phyloP scores from a whole-genome alignment of 345 rosid genomes.

The Gossypium stocksii region DNA sequence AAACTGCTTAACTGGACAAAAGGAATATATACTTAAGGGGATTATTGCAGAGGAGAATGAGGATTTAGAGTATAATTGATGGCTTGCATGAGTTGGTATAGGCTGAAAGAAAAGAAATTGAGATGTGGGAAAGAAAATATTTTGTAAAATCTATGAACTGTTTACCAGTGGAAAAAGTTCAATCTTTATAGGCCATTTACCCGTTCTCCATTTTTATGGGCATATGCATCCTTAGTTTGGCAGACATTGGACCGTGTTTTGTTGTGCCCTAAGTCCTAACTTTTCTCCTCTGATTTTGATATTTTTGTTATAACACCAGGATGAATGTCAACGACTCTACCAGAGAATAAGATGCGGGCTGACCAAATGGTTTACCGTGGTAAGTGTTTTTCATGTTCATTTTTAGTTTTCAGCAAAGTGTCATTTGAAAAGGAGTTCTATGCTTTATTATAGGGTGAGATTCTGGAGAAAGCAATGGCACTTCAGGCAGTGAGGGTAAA shows the following conservation, averaged over 20 bases:
- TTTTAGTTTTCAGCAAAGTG: not conserved
- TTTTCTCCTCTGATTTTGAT: constrained; percentile 8
- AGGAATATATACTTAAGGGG: not conserved
- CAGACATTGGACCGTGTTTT: not conserved
- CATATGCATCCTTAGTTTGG: not conserved
- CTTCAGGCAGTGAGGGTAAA: constrained; percentile 60
- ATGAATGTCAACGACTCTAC: constrained; percentile 66
- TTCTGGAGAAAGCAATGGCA: constrained; percentile 56
- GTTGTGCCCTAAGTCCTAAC: constrained; percentile 3
- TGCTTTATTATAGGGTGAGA: constrained; percentile 58
- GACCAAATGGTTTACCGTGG: constrained; percentile 66
- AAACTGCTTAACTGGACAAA: not conserved
- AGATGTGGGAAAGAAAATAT: not conserved
- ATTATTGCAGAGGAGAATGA: not conserved
- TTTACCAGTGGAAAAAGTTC: not conserved
- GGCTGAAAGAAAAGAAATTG: not conserved
- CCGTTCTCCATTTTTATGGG: not conserved
- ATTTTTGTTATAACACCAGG: constrained; percentile 44
- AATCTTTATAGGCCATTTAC: not conserved
- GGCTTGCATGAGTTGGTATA: not conserved
- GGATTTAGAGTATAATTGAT: not conserved
- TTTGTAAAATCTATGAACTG: not conserved
- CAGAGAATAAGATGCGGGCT: constrained; percentile 72
- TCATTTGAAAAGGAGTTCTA: constrained; percentile 8
- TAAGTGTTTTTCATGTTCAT: constrained; percentile 27